A percentile compares a stretch with the other conserved stretches of the same genome.
Conservation (phyloP, 164 flowering plant species). For the Malania oleifera region DNA sequence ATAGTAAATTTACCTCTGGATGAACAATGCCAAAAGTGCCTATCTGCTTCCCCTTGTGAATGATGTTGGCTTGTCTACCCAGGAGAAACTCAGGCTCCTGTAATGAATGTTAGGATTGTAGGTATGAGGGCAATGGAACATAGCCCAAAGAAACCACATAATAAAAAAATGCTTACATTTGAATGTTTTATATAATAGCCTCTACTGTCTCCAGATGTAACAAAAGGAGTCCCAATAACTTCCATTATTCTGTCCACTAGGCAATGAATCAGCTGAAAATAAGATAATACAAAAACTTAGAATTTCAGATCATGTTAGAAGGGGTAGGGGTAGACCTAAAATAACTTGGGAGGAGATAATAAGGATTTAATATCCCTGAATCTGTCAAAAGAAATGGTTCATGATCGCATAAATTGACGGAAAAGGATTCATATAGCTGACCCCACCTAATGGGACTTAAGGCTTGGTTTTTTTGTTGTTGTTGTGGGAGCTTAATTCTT, state of each 20-base stretch:
- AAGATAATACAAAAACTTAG: no score
- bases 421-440: no score
- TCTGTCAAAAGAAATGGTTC: no score
- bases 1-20: constrained; percentile 58
- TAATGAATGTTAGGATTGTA: constrained; percentile 9
- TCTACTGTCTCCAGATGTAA: constrained; percentile 40
- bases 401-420: no score
- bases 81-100: constrained; percentile 85
- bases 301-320: no score
- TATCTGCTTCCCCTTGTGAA: constrained; percentile 58
- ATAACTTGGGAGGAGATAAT: no score
- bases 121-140: neutral
- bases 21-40: constrained; percentile 91
- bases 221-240: constrained; percentile 55
- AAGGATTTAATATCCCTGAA: no score
- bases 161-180: constrained; percentile 41
- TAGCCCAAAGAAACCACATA: neutral
- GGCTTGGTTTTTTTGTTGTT: no score
- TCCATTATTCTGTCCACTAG: constrained; percentile 90
- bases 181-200: constrained; percentile 63
- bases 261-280: constrained; percentile 69
- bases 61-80: constrained; percentile 79
- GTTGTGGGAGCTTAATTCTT: no score
- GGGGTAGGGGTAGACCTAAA: no score
- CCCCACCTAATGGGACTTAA: no score